A percentile compares a stretch with the other conserved stretches of the same genome.
These are phyloP conservation scores for Diutina siamensis DNA, from an alignment of 1,139 yeast species.

Conservation along the genomic window DNA sequence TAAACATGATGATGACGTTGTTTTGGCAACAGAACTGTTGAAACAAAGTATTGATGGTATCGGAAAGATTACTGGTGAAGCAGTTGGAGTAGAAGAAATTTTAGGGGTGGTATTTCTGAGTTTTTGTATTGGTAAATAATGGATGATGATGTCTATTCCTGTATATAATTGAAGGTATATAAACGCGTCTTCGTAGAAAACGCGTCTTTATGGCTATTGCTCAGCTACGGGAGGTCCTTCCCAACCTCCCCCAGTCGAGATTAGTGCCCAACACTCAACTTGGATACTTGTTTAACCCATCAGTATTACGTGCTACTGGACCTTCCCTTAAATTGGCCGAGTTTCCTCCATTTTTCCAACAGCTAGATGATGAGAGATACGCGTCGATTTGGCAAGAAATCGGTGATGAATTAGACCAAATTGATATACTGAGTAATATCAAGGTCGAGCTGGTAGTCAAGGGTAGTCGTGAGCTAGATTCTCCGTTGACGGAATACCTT, in stretches of 20 bases:
- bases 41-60: constrained; percentile 73
- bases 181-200: not conserved
- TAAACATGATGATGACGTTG: constrained; percentile 54
- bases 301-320: not conserved
- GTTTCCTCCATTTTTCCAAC: not conserved
- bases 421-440: not conserved
- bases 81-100: constrained; percentile 83
- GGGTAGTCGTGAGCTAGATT: not conserved
- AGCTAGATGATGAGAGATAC: not conserved
- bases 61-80: constrained; percentile 84
- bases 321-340: not conserved
- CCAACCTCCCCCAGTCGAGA: not conserved
- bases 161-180: not conserved
- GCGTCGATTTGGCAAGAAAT: not conserved
- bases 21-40: constrained; percentile 70
- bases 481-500: not conserved
- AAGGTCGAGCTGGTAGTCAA: not conserved
- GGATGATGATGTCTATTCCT: not conserved
- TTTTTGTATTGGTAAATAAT: constrained; percentile 84
- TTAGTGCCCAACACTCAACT: not conserved
- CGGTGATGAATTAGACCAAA: not conserved
- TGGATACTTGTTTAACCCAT: not conserved
- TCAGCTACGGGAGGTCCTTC: not conserved
- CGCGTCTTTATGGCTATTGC: not conserved
- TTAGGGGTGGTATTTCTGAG: constrained; percentile 83